Conservation (phyloP, 352 stramenopile species). For the Phytophthora meadii region DNA sequence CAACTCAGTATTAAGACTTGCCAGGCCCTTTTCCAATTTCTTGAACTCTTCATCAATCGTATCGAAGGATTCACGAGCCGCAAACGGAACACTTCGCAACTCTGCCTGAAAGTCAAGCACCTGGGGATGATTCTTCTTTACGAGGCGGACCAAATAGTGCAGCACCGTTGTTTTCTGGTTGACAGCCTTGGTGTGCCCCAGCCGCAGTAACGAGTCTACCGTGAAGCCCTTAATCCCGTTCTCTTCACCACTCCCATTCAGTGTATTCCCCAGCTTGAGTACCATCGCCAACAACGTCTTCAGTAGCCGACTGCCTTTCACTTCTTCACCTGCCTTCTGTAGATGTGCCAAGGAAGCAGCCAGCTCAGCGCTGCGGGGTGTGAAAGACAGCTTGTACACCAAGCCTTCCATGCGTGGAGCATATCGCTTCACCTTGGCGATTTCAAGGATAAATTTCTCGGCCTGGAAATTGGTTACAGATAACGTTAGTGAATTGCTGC, state of each 20-base stretch:
- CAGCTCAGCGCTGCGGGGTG: conserved; percentile 84
- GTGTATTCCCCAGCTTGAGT: conserved; percentile 96
- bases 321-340: conserved; percentile 92
- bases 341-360: conserved; percentile 81
- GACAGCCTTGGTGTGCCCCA: conserved; percentile 94
- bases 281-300: conserved; percentile 97
- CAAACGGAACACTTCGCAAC: conserved; percentile 82
- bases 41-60: conserved; percentile 69
- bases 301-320: conserved; percentile 92
- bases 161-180: conserved; percentile 98
- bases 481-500: conserved; percentile 2
- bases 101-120: conserved; percentile 94
- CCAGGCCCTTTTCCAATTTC: conserved; percentile 60
- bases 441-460: conserved; percentile 91
- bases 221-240: conserved; percentile 95
- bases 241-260: conserved; percentile 93
- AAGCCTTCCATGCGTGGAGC: conserved; percentile 75
- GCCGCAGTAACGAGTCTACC: conserved; percentile 94
- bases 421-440: conserved; percentile 82
- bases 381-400: conserved; percentile 83
- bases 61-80: conserved; percentile 85
- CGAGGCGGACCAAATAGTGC: conserved; percentile 97
- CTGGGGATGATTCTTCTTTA: conserved; percentile 94
- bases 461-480: conserved; percentile 42
- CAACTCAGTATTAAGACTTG: conserved; percentile 56